These are phyloP conservation scores for Coniferiporia weirii DNA, from an alignment of 1,284 basidiomycete species.

Conservation along the genomic window DNA sequence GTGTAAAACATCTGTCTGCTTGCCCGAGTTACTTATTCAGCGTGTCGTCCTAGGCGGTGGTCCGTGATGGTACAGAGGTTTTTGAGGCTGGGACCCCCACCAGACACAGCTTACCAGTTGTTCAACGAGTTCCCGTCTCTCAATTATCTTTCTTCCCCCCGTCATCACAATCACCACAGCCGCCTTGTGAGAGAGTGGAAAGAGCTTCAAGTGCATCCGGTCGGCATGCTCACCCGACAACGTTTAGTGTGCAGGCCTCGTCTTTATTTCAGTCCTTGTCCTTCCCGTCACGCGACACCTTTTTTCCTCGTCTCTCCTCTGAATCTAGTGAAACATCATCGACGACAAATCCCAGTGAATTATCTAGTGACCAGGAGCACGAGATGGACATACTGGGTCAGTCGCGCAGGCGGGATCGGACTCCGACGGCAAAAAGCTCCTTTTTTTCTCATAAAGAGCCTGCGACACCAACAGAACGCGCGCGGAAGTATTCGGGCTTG, in stretches of 20 bases:
- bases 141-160: constrained; percentile 61
- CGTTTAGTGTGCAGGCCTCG: not conserved
- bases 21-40: not conserved
- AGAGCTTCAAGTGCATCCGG: not conserved
- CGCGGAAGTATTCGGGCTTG: not conserved
- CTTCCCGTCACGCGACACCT: constrained; percentile 1
- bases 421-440: not conserved
- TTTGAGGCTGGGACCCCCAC: constrained; percentile 8
- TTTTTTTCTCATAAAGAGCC: not conserved
- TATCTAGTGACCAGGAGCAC: constrained; percentile 18
- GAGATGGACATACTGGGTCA: constrained; percentile 16
- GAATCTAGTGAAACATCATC: constrained; percentile 14
- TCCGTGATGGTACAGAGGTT: constrained; percentile 11
- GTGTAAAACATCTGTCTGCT: not conserved
- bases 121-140: constrained; percentile 47
- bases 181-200: constrained; percentile 4
- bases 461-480: not conserved
- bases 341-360: constrained; percentile 4
- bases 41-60: constrained; percentile 23
- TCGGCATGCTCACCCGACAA: constrained; percentile 2
- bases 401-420: not conserved
- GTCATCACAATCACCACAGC: constrained; percentile 23
- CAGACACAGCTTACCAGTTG: constrained; percentile 26
- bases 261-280: constrained; percentile 7
- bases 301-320: constrained; percentile 6